Evolutionary conservation across 2,329 filamentous ascomycete species (phyloP).

Genomic region (Calonectria hongkongensis): DNA sequence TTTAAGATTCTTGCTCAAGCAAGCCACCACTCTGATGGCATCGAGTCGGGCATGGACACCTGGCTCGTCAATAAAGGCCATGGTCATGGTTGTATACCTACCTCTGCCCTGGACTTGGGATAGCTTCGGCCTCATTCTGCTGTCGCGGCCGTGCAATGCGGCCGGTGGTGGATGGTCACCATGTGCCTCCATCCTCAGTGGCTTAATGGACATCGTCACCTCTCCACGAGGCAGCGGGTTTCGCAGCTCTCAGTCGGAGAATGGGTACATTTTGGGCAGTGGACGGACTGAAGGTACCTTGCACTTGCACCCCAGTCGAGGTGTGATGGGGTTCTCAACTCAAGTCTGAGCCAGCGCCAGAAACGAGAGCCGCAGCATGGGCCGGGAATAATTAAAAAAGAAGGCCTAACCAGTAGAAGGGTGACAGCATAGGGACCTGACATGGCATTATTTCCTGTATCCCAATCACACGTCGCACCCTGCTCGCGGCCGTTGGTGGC

Average conservation of each 20-base stretch:
- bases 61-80: neutral
- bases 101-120: neutral
- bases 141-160: neutral
- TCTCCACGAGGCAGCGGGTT: neutral
- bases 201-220: neutral
- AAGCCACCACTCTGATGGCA: conserved; percentile 8
- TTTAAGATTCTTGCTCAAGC: neutral
- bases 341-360: conserved; percentile 42
- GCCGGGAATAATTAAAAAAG: conserved; percentile 35
- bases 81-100: too few relatives aligned
- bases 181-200: neutral
- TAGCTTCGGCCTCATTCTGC: neutral
- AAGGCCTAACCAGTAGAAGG: conserved; percentile 19
- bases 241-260: neutral
- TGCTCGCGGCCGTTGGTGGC: conserved; percentile 1
- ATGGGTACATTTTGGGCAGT: conserved; percentile 25
- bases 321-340: conserved; percentile 37
- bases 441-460: conserved; percentile 26
- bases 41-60: neutral
- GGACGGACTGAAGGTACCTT: conserved; percentile 14
- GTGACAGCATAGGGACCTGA: conserved; percentile 27
- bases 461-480: conserved; percentile 11
- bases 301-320: conserved; percentile 18
- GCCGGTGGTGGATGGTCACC: neutral
- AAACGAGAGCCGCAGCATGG: conserved; percentile 26